These are phyloP conservation scores for Blepharisma stoltei DNA, from an alignment of 73 alveolate species.

Conservation along the genomic window DNA sequence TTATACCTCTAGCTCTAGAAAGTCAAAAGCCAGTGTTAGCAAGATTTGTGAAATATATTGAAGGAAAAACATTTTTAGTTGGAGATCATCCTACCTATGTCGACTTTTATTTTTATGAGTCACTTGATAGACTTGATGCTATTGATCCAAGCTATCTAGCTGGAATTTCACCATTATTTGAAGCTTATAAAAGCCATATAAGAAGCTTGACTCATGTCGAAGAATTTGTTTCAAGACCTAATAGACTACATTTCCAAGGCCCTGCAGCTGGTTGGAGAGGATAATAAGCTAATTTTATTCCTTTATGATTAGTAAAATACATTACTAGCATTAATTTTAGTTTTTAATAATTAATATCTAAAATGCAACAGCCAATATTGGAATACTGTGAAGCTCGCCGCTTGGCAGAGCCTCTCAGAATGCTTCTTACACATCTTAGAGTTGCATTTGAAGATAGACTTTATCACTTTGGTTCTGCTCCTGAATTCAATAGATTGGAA, in stretches of 20 bases:
- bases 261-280: too few relatives aligned
- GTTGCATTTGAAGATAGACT: constrained; percentile 30
- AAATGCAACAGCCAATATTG: constrained; percentile 24
- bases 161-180: too few relatives aligned
- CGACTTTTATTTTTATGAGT: constrained; percentile 36
- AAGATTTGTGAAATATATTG: constrained; percentile 28
- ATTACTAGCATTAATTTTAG: too few relatives aligned
- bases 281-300: too few relatives aligned
- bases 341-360: too few relatives aligned
- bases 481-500: constrained; percentile 14
- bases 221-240: too few relatives aligned
- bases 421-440: constrained; percentile 33
- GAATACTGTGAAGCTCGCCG: constrained; percentile 54
- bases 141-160: not conserved
- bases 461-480: constrained; percentile 36
- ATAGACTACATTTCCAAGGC: too few relatives aligned
- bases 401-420: constrained; percentile 43
- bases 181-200: too few relatives aligned
- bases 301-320: too few relatives aligned
- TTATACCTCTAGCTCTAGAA: not conserved
- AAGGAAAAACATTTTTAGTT: constrained; percentile 19
- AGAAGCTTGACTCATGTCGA: too few relatives aligned
- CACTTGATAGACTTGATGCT: constrained; percentile 32
- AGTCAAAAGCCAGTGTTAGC: not conserved
- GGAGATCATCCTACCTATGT: constrained; percentile 35